Evolutionary conservation across 2,329 filamentous ascomycete species (phyloP), one percentile per base, ranked within the genome.

Genomic region (Fusarium globosum): DNA sequence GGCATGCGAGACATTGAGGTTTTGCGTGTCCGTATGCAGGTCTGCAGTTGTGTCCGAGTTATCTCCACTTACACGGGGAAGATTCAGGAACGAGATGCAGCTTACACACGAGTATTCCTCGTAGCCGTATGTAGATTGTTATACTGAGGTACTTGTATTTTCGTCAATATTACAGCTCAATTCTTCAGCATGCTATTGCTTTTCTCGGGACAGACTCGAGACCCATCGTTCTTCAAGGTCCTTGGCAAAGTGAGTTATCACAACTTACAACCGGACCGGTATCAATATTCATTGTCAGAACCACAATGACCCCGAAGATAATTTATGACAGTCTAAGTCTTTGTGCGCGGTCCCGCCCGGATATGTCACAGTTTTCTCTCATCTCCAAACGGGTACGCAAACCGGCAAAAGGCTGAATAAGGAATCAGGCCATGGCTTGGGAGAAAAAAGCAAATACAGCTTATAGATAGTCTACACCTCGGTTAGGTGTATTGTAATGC

Each of bases 391-490:
- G 30, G 51, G 39, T 16, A 68, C 59, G 42, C 15, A 43, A 46
- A 26, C 28, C 38, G 35, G 41, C 41, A 39, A 61, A 55, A 38
- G 38, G 38, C 41, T 51, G 28, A 53, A 48, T 13, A 12, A 46
- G 57, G 33, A 39, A 74, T 76, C 74, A 76, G 68, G 42, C 61
- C 70, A 76, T 74, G 35, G 52, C 58, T 62, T 64, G 56, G 21
- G 42, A 42, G 23, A 0, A 41, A 72, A 76, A 76, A 76, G 74
- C 73, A 76, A 76, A 15, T 23, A 63, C 39, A 20, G 48, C 30
- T 49, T 49, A 53, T 57, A 33, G 43, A 53, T 57, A 33, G 43
- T 43, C 41, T 33, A 51, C 62, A 41, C 30, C 51, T 56, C 57
- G 28, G 62, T 42, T 61, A 52, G 35, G 39, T 4, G 15, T 26